Base-by-base conservation (phyloP, 139 green algal species). In the Chlamydomonas asymmetrica region DNA sequence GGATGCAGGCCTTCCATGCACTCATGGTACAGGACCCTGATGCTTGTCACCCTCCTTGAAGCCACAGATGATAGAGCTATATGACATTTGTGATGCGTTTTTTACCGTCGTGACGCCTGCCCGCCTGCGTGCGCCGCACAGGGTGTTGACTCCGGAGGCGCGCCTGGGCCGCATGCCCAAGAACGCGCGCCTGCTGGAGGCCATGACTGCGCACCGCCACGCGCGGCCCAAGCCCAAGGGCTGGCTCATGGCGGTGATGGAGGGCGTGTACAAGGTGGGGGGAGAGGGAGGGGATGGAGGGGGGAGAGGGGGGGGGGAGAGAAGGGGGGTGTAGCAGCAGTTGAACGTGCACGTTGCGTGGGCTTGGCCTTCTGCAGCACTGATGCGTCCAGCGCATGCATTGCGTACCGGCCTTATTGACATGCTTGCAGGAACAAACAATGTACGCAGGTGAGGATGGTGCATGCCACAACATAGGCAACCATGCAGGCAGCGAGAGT, bases 251-350 rank as follows among this genome's bases (percentile, higher is more conserved):
- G 77, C 43, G 5, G 71, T 89, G 39, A 73, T 89, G 40, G 84
- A 89, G 37, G 45, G 38, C 25, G 75, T 89, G 25, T 87, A 89
- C 79, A 85, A 81, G 63, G 84, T 87, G 7, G 79, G 83, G 75
- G 25, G 81, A 39, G 32, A 31, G 37, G 39, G 22, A 32, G n/a
- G 54, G n/a, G n/a, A n/a, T n/a, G n/a, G n/a, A n/a, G n/a, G n/a
- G n/a, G n/a, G n/a, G n/a, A n/a, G n/a, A n/a, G n/a, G 48, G 48
- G 48, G 48, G 48, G 48, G 48, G 48, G 48, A 20, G 48, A 20
- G 48, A 20, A 20, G 48, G 48, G 48, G 48, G 48, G 16, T 56
- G 48, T n/a, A n/a, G n/a, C n/a, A n/a, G n/a, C n/a, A n/a, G n/a
- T n/a, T n/a, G n/a, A n/a, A n/a, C n/a, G n/a, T n/a, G n/a, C n/a